Percentiles rank a stretch among this genome's conserved stretches.
phyloP scores from a whole-genome alignment of 2,329 filamentous ascomycete species.

The Tolypocladium tropicale region DNA sequence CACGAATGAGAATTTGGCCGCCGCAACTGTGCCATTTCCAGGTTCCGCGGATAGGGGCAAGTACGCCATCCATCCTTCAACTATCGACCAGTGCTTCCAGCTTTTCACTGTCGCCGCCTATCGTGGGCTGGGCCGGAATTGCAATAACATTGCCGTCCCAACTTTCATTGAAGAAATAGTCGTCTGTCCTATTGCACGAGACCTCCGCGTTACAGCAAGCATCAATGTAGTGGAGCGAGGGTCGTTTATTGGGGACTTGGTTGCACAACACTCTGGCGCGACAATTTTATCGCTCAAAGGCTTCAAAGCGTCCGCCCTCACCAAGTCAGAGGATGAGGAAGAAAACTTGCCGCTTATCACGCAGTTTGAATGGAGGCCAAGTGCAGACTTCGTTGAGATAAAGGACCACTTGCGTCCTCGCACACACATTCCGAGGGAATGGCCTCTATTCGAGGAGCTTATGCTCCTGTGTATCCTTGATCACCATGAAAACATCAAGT shows the following conservation, averaged over 20 bases:
- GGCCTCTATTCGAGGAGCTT: constrained; percentile 15
- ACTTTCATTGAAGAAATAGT: constrained; percentile 2
- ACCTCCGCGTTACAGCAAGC: background rate
- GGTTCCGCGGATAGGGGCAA: background rate
- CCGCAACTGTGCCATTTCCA: background rate
- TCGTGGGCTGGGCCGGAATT: constrained; percentile 11
- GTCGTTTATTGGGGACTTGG: constrained; percentile 1
- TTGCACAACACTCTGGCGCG: background rate
- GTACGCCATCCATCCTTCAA: constrained; percentile 25
- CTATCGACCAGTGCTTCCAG: constrained; percentile 24
- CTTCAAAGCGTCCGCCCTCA: constrained; percentile 2
- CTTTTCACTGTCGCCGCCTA: constrained; percentile 14
- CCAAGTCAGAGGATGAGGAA: constrained; percentile 4
- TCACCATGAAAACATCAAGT: constrained; percentile 1
- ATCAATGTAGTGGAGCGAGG: background rate
- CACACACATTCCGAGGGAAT: constrained; percentile 3
- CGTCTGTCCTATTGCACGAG: background rate
- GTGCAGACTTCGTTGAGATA: constrained; percentile 18
- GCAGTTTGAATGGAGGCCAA: constrained; percentile 17
- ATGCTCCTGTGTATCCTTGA: constrained; percentile 10
- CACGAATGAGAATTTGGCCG: background rate
- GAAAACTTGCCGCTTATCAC: constrained; percentile 16
- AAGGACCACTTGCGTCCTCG: constrained; percentile 12
- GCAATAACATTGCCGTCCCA: constrained; percentile 6
- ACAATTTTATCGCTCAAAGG: constrained; percentile 1